Evolutionary conservation across 2,329 filamentous ascomycete genomes (phyloP).

Genomic region (Blastomyces gilchristii): DNA sequence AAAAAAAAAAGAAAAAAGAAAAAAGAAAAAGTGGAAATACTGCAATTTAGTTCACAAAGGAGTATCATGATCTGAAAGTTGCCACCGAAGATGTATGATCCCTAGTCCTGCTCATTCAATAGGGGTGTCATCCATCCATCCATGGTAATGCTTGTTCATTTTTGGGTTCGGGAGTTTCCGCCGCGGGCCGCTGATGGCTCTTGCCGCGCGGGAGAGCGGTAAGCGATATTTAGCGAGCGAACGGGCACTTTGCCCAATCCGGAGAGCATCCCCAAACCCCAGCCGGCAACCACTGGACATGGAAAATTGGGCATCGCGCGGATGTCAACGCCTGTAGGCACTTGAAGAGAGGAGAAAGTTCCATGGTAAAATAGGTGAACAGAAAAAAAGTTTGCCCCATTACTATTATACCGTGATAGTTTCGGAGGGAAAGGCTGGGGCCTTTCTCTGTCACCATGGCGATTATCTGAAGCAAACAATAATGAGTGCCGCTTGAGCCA

Average conservation of each 20-base stretch:
- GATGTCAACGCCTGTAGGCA: no score
- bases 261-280: background rate
- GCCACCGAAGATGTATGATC: no score
- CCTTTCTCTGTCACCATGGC: background rate
- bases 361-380: background rate
- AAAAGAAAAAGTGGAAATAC: no score
- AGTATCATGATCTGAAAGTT: no score
- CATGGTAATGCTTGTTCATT: background rate
- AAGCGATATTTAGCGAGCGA: background rate
- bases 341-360: background rate
- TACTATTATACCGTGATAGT: background rate
- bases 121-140: background rate
- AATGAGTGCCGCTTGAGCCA: background rate
- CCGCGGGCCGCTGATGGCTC: background rate
- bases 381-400: background rate
- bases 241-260: background rate
- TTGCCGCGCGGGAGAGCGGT: constrained; percentile 1
- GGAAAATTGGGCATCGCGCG: background rate
- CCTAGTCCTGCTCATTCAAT: background rate
- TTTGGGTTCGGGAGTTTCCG: constrained; percentile 4
- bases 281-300: background rate
- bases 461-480: no score
- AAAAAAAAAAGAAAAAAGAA: no score
- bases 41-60: no score
- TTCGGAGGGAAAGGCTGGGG: background rate